A percentile compares a stretch with the other conserved stretches of the same genome.
Evolutionary conservation across 306 rosid genomes (phyloP).

Genomic region (Gastrolobium villosum): DNA sequence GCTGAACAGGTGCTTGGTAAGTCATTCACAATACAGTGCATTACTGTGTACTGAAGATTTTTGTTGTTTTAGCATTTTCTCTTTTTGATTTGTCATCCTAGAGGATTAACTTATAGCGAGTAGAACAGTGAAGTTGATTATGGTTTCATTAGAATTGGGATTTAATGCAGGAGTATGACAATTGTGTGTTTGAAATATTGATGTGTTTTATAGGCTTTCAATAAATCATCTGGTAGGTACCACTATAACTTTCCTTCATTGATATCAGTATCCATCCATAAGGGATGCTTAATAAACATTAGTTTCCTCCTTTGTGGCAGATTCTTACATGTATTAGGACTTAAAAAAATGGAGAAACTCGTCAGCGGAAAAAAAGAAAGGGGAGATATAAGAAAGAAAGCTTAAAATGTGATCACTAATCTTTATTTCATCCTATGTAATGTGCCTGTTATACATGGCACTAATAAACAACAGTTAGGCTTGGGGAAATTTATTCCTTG

Average conservation of each 20-base stretch:
- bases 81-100: neutral
- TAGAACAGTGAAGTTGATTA: neutral
- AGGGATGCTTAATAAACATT: slow-evolving; percentile 16
- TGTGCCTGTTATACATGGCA: neutral
- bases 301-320: slow-evolving; percentile 34
- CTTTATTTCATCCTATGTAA: neutral
- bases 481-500: slow-evolving; percentile 13
- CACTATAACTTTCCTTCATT: neutral
- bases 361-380: slow-evolving; percentile 17
- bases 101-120: neutral
- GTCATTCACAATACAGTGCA: slow-evolving; percentile 40
- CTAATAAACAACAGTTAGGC: neutral
- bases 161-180: neutral
- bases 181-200: slow-evolving; percentile 15
- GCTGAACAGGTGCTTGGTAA: slow-evolving; percentile 97
- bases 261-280: neutral
- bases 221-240: slow-evolving; percentile 5
- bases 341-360: slow-evolving; percentile 30
- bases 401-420: slow-evolving; percentile 2
- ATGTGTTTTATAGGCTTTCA: slow-evolving; percentile 19
- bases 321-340: slow-evolving; percentile 6
- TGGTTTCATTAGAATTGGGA: slow-evolving; percentile 22
- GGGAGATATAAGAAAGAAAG: slow-evolving; percentile 9
- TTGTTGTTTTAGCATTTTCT: slow-evolving; percentile 14
- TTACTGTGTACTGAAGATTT: neutral